A percentile compares a stretch with the other conserved stretches of the same genome.
Evolutionary conservation across 805 yeast species (phyloP).

Genomic region (Saccharomycopsis oosterbeekiorum): DNA sequence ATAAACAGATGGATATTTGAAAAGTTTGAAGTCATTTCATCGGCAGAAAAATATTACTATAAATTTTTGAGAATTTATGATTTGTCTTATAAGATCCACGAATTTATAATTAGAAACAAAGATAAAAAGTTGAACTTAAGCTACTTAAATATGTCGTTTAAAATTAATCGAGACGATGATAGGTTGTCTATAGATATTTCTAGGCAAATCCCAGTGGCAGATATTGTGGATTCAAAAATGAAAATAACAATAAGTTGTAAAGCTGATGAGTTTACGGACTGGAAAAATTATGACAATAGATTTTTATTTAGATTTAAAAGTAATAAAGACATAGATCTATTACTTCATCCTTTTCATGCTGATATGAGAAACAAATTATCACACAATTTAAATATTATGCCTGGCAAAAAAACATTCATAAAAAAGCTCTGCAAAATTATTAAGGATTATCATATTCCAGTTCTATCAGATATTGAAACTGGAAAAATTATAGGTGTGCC

Average conservation of each 20-base stretch:
- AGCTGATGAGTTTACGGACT: neutral
- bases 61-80: conserved; percentile 4
- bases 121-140: neutral
- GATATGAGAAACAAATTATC: neutral
- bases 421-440: neutral
- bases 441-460: neutral
- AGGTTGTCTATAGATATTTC: neutral
- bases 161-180: neutral
- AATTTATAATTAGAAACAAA: neutral
- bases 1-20: conserved; percentile 16
- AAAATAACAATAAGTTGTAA: neutral
- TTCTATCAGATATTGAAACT: neutral
- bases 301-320: neutral
- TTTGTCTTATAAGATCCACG: neutral
- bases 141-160: conserved; percentile 1
- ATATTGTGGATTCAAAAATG: neutral
- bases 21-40: conserved; percentile 23
- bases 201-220: neutral
- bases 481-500: neutral
- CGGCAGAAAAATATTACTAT: conserved; percentile 8
- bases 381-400: neutral
- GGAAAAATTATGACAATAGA: conserved; percentile 6
- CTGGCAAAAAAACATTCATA: neutral
- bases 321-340: neutral
- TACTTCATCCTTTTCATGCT: neutral